phyloP scores from a whole-genome alignment of 805 yeast species.

The Zygosaccharomyces bailii region DNA sequence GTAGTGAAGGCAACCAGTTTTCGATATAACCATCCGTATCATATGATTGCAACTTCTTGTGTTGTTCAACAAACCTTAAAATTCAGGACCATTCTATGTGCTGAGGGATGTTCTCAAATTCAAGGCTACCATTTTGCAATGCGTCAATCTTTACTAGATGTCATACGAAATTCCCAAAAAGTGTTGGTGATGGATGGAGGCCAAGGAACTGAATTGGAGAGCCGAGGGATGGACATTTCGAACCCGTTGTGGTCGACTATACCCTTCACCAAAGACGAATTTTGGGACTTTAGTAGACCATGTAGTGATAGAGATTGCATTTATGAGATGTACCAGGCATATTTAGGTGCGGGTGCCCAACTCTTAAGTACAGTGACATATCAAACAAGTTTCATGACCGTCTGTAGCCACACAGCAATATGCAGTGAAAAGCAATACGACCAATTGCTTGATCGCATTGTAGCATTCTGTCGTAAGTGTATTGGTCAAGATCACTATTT shows the following conservation, averaged over 20 bases:
- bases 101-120: background rate
- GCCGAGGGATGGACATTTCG: slow-evolving; percentile 42
- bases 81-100: too few relatives aligned
- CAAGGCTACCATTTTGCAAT: background rate
- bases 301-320: slow-evolving; percentile 42
- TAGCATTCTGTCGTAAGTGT: slow-evolving; percentile 22
- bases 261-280: slow-evolving; percentile 39
- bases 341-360: slow-evolving; percentile 53
- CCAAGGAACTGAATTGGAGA: slow-evolving; percentile 60
- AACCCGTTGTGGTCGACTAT: slow-evolving; percentile 61
- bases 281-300: slow-evolving; percentile 20
- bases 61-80: too few relatives aligned
- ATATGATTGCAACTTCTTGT: background rate
- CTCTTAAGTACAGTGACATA: slow-evolving; percentile 56
- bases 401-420: slow-evolving; percentile 33
- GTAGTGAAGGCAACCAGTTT: background rate
- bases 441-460: slow-evolving; percentile 23
- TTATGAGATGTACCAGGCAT: slow-evolving; percentile 47
- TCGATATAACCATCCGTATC: background rate
- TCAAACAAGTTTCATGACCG: slow-evolving; percentile 48
- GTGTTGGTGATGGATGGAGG: slow-evolving; percentile 54
- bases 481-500: slow-evolving; percentile 25
- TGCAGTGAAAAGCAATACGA: slow-evolving; percentile 24
- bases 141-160: slow-evolving; percentile 15
- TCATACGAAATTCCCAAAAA: slow-evolving; percentile 15